Evolutionary conservation across 352 stramenopile genomes (phyloP), one percentile per base, ranked within the genome.

Genomic region (Phytophthora capsici): DNA sequence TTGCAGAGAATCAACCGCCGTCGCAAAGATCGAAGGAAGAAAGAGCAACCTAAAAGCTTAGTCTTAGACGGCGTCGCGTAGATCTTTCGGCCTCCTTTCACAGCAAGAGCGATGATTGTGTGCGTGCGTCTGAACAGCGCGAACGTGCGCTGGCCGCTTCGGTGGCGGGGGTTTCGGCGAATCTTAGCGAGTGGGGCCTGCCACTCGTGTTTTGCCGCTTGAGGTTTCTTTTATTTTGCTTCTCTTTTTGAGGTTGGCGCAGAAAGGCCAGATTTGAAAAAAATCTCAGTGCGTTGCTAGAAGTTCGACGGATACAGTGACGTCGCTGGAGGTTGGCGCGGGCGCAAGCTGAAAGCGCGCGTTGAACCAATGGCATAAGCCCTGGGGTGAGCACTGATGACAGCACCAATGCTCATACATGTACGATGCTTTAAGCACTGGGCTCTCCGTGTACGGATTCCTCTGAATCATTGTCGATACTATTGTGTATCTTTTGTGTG

Each of bases 151-250:
- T 59, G 50, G 36, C 34, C 43, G 43, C 44, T 63, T 64, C 36
- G 34, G 25, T 50, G 53, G 56, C 25, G 45, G 59, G 55, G 40
- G 66, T 57, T 68, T 71, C 58, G 37, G 53, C 47, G 63, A 72
- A 77, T 72, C 57, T 73, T 75, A 66, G 56, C 57, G 50, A 72
- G 45, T 64, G 66, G 47, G 58, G 36, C 37, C 26, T 48, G 52
- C 49, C 63, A 64, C 49, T 58, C 48, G 44, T 45, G 34, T 19
- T 40, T 28, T 37, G 32, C 40, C 40, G 46, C 46, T 51, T 41
- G 46, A 41, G 46, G 34, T 49, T 48, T 58, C 50, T 32, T 48
- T 58, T 58, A 58, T 36, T 58, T 58, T 58, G 37, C 20, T 58
- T 58, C 37, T 48, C 36, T 47, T 48, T 57, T 58, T 58, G 36